Percentiles rank a stretch among this genome's conserved stretches.
These are phyloP conservation scores for Chrysophaeum taylorii DNA, from an alignment of 352 stramenopile genomes.

Conservation along the genomic window DNA sequence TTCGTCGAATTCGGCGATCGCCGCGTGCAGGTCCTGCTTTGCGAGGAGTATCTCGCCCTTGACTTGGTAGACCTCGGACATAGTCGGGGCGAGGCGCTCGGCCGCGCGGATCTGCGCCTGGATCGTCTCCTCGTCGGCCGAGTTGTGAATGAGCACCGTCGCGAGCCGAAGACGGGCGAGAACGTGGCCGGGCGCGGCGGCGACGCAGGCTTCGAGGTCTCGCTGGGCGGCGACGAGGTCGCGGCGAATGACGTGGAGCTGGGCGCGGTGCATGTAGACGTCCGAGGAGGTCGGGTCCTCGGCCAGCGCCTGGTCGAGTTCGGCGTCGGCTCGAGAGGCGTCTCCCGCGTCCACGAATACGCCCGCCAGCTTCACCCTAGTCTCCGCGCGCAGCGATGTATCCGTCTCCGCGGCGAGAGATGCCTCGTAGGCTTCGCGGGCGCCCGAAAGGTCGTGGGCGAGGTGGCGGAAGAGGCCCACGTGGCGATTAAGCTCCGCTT, in stretches of 20 bases:
- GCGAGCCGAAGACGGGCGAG: not conserved
- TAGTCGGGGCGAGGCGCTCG: not conserved
- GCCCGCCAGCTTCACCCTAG: not conserved
- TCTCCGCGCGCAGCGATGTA: not conserved
- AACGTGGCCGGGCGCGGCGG: not conserved
- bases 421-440: not conserved
- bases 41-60: constrained; percentile 9
- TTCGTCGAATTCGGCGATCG: not conserved
- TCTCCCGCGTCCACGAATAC: not conserved
- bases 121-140: not conserved
- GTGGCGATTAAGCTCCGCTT: not conserved
- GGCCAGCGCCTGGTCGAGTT: not conserved
- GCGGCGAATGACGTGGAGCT: not conserved
- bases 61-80: constrained; percentile 11
- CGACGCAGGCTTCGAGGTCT: not conserved
- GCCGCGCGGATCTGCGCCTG: not conserved
- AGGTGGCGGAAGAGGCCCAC: not conserved
- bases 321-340: not conserved
- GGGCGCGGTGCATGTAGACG: constrained; percentile 9
- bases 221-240: not conserved
- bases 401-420: not conserved
- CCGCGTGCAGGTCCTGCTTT: not conserved
- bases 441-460: not conserved
- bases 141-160: not conserved
- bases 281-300: not conserved